These are phyloP conservation scores for Nelumbo lutea DNA, from an alignment of 164 flowering plant species.

Conservation along the genomic window DNA sequence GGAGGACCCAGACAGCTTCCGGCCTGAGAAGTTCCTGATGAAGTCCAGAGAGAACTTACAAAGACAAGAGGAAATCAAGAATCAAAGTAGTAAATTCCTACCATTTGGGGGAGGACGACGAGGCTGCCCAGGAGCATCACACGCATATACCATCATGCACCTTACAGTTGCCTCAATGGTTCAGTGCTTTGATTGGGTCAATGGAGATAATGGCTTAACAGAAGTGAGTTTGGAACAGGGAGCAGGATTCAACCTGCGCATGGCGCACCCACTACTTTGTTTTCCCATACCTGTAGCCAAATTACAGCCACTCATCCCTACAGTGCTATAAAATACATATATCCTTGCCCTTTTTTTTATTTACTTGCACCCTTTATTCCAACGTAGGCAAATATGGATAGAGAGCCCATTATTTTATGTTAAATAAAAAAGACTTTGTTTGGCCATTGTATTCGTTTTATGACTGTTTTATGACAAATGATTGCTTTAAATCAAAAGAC, in stretches of 20 bases:
- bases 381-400: no score
- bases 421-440: no score
- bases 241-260: not conserved
- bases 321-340: not conserved
- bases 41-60: conserved; percentile 11
- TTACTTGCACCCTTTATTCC: no score
- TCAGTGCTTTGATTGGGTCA: conserved; percentile 48
- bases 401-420: no score
- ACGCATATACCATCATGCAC: conserved; percentile 34
- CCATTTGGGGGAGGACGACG: conserved; percentile 61
- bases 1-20: conserved; percentile 41
- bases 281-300: not conserved
- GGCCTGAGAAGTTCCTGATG: conserved; percentile 45
- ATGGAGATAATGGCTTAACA: not conserved
- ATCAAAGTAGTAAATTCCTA: conserved; percentile 30
- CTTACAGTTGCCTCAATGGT: conserved; percentile 33
- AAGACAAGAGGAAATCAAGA: conserved; percentile 32
- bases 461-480: no score
- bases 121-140: conserved; percentile 51
- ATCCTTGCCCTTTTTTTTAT: no score
- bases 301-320: not conserved
- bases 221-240: not conserved
- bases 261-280: not conserved
- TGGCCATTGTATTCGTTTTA: no score
- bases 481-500: no score